Percentiles rank a stretch among this genome's conserved stretches.
Conservation (phyloP, 768 basidiomycete genomes). For the Cantharellus anzutake region DNA sequence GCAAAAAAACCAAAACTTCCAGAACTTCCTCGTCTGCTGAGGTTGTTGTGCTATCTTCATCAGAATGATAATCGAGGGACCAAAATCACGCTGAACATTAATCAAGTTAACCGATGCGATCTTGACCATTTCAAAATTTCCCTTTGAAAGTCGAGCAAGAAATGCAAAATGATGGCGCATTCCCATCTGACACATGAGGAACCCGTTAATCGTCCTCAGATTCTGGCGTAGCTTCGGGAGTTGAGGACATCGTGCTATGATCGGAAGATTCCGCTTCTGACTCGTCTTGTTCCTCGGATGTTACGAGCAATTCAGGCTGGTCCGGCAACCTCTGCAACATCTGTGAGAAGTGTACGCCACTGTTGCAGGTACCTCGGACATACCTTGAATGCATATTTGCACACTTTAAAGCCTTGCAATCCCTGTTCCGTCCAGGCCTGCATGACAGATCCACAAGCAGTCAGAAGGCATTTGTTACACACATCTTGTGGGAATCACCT, state of each 20-base stretch:
- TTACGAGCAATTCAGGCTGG: constrained; percentile 28
- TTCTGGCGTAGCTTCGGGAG: neutral
- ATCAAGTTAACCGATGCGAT: too few relatives aligned
- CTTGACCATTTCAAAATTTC: too few relatives aligned
- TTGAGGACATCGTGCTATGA: too few relatives aligned
- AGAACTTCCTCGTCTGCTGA: too few relatives aligned
- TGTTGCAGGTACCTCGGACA: constrained; percentile 7
- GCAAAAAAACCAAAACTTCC: too few relatives aligned
- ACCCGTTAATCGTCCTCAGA: neutral
- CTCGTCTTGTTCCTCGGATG: constrained; percentile 8
- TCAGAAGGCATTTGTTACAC: neutral
- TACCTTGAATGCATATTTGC: constrained; percentile 73
- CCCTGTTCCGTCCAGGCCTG: constrained; percentile 65
- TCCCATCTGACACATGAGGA: neutral
- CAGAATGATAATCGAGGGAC: too few relatives aligned
- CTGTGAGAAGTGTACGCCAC: too few relatives aligned
- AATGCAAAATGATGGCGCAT: neutral
- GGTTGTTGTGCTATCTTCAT: too few relatives aligned
- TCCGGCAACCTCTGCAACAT: constrained; percentile 26
- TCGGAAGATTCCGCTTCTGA: constrained; percentile 2
- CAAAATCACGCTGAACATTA: too few relatives aligned
- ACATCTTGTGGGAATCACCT: constrained; percentile 21
- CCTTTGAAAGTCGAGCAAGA: too few relatives aligned
- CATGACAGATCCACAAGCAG: neutral
- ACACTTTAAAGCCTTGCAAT: constrained; percentile 58